phyloP scores from a whole-genome alignment of 352 stramenopile genomes.

The Phytophthora ramorum region DNA sequence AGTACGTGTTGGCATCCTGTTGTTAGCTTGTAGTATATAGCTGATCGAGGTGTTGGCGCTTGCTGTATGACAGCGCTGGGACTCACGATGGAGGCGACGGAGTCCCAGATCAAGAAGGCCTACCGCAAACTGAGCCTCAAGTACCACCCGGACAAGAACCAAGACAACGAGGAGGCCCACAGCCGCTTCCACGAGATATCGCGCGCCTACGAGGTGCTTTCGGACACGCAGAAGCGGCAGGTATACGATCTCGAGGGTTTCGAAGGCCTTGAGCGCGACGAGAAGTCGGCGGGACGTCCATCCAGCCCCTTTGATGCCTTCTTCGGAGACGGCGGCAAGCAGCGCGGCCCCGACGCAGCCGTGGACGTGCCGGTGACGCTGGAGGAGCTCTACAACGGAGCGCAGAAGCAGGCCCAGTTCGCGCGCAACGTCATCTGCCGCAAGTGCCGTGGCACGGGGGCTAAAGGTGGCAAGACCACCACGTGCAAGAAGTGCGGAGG shows the following conservation, averaged over 20 bases:
- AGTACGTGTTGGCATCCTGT: conserved; percentile 31
- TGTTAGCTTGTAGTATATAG: conserved; percentile 8
- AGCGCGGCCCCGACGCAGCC: conserved; percentile 73
- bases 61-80: conserved; percentile 54
- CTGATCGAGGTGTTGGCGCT: conserved; percentile 4
- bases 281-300: conserved; percentile 55
- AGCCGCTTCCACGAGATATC: conserved; percentile 92
- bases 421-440: conserved; percentile 82
- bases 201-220: conserved; percentile 92
- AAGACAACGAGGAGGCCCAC: conserved; percentile 79
- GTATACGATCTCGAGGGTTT: conserved; percentile 94
- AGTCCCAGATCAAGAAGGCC: conserved; percentile 95
- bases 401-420: conserved; percentile 76
- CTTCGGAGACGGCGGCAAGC: conserved; percentile 78
- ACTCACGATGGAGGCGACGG: conserved; percentile 80
- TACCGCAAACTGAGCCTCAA: conserved; percentile 96
- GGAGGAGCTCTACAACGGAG: conserved; percentile 89
- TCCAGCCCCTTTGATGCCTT: conserved; percentile 83
- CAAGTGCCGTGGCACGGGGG: conserved; percentile 83
- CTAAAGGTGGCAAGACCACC: conserved; percentile 85
- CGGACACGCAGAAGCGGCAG: conserved; percentile 89
- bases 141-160: conserved; percentile 95
- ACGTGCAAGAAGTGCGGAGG: conserved; percentile 80
- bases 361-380: conserved; percentile 84
- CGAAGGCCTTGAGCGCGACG: conserved; percentile 82